These are phyloP conservation scores for Diaporthe citriasiana DNA, from an alignment of 2,329 filamentous ascomycete genomes.

Conservation along the genomic window DNA sequence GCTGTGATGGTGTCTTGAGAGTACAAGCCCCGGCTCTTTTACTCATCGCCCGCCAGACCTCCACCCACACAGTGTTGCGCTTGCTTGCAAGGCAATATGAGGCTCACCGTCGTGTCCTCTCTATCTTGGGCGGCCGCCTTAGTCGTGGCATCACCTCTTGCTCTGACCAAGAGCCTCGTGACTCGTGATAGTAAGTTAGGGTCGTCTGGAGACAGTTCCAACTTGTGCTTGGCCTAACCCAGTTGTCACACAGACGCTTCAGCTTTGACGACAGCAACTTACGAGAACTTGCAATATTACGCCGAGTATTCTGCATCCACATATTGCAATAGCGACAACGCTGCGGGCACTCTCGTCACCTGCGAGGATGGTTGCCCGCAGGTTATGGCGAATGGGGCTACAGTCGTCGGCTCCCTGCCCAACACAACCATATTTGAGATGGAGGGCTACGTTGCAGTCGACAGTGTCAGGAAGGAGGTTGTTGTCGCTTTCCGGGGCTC, in stretches of 20 bases:
- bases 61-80: not conserved
- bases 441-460: conserved; percentile 65
- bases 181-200: conserved; percentile 37
- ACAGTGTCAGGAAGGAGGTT: conserved; percentile 64
- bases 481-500: conserved; percentile 74
- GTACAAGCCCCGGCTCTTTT: conserved; percentile 7
- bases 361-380: conserved; percentile 62
- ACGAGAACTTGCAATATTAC: conserved; percentile 61
- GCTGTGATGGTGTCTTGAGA: conserved; percentile 29
- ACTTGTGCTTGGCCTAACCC: conserved; percentile 35
- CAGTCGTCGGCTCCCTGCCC: conserved; percentile 59
- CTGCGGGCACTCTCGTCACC: conserved; percentile 55
- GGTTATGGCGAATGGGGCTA: conserved; percentile 59
- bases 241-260: conserved; percentile 37
- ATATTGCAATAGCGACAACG: conserved; percentile 65
- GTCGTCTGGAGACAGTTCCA: not conserved
- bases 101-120: conserved; percentile 33
- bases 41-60: conserved; percentile 2
- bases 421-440: conserved; percentile 50
- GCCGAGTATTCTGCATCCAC: conserved; percentile 65
- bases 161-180: not conserved
- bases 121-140: conserved; percentile 33
- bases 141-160: conserved; percentile 36
- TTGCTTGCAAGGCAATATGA: conserved; percentile 36
- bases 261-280: conserved; percentile 50